A percentile compares a stretch with the other conserved stretches of the same genome.
Evolutionary conservation across 208 protist genomes (phyloP).

Genomic region (Wallacemonas sp.): DNA sequence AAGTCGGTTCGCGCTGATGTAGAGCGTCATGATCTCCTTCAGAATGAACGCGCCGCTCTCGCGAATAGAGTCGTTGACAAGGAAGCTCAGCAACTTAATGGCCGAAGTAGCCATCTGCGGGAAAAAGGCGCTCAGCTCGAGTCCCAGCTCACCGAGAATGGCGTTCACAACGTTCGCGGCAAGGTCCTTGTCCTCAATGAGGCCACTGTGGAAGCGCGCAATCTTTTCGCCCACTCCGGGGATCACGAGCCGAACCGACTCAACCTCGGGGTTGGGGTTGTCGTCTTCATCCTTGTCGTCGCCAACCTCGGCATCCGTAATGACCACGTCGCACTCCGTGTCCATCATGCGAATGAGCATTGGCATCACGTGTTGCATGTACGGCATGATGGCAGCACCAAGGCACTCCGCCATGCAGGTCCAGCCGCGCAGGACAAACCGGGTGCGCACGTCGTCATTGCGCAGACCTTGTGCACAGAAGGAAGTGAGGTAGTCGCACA

Average conservation of each 20-base stretch:
- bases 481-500: constrained; percentile 73
- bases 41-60: constrained; percentile 78
- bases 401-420: constrained; percentile 90
- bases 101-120: constrained; percentile 58
- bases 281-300: constrained; percentile 56
- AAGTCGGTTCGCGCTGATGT: constrained; percentile 24
- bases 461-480: constrained; percentile 35
- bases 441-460: constrained; percentile 68
- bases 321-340: constrained; percentile 65
- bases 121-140: constrained; percentile 54
- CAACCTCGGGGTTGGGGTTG: constrained; percentile 33
- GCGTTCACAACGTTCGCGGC: constrained; percentile 67
- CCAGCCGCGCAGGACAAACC: constrained; percentile 85
- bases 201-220: constrained; percentile 70
- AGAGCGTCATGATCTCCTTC: constrained; percentile 56
- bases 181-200: constrained; percentile 90
- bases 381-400: constrained; percentile 62
- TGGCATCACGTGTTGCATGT: constrained; percentile 69
- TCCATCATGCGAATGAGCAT: constrained; percentile 75
- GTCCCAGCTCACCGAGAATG: constrained; percentile 66
- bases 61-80: constrained; percentile 58
- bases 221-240: constrained; percentile 73
- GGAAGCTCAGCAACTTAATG: constrained; percentile 57
- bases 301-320: constrained; percentile 61
- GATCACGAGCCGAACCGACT: constrained; percentile 61